Base-by-base conservation (phyloP, 2,329 filamentous ascomycete species). In the Cryphonectria radicalis region DNA sequence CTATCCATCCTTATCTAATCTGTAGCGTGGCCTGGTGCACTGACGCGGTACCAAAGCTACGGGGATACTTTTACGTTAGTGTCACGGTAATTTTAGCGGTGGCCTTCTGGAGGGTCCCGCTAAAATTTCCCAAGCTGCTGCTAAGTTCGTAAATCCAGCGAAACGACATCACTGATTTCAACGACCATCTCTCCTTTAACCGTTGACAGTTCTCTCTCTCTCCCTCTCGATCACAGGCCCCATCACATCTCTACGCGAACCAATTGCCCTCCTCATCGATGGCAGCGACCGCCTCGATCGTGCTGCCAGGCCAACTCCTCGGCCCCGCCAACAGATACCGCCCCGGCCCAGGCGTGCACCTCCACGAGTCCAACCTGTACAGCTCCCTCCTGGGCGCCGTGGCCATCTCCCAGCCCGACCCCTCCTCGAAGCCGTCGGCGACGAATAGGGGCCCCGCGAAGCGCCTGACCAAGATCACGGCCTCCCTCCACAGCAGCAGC, bases 261-360 rank as follows among this genome's bases (percentile, higher is more conserved):
- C 40, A 28, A 53, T 22, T 10, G 2, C 62, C 22, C 10, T 32
- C 40, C 62, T 50, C 46, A 50, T 50, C 46, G 10, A 64, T 64
- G 37, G 40, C 40, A 13, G 42, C 63, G 19, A 50, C 63, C 42
- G 25, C 73, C 50, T 69, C 76, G 2, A 79, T 94, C 76, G 93
- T 91, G 69, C 87, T 97, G 64, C 96, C 96, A 14, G 96, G 96
- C 79, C 93, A 96, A 79, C 83, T 90, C 63, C 88, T 99, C 57
- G 95, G 93, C 42, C 83, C 91, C 25, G 82, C 86, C 25, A 84
- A 87, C 69, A 88, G 89, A 75, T 95, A 92, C 81, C 82, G 87
- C 57, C 88, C 94, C 40, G 95, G 95, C 19, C 85, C 93, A 14
- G 96, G 95, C 75, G 97, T 94, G 0, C 94, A 98, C 81, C 86